These are phyloP conservation scores for Phenoliferia sp. DNA, from an alignment of 1,284 basidiomycete species.

Conservation along the genomic window DNA sequence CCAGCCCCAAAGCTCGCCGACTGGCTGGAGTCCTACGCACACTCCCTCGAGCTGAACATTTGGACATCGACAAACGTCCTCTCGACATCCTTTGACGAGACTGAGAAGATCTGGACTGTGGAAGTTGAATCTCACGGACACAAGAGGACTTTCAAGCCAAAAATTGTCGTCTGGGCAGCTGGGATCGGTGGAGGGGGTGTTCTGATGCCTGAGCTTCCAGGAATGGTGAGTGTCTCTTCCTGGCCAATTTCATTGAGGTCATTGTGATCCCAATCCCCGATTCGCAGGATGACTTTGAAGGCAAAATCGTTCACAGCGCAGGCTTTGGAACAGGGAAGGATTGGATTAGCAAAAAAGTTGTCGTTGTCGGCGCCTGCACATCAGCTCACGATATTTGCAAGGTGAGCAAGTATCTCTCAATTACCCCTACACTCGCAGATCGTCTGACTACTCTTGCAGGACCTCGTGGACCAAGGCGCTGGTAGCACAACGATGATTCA, in stretches of 20 bases:
- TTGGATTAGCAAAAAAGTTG: neutral
- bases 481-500: neutral
- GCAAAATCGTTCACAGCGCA: neutral
- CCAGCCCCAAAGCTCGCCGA: slow-evolving; percentile 1
- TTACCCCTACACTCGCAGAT: neutral
- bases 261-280: neutral
- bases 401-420: neutral
- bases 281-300: neutral
- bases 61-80: neutral
- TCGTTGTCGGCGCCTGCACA: neutral
- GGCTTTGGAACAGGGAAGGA: neutral
- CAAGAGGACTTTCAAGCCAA: neutral
- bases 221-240: neutral
- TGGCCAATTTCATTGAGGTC: neutral
- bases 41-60: neutral
- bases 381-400: neutral
- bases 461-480: neutral
- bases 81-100: neutral
- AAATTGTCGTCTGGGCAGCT: neutral
- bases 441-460: neutral
- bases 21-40: slow-evolving; percentile 3
- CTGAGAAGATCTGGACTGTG: neutral
- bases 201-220: neutral
- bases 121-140: neutral
- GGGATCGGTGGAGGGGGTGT: neutral